Percentiles rank a stretch among this genome's conserved stretches.
These are phyloP conservation scores for Cystobasidium slooffiae DNA, from an alignment of 1,284 basidiomycete genomes.

Conservation along the genomic window DNA sequence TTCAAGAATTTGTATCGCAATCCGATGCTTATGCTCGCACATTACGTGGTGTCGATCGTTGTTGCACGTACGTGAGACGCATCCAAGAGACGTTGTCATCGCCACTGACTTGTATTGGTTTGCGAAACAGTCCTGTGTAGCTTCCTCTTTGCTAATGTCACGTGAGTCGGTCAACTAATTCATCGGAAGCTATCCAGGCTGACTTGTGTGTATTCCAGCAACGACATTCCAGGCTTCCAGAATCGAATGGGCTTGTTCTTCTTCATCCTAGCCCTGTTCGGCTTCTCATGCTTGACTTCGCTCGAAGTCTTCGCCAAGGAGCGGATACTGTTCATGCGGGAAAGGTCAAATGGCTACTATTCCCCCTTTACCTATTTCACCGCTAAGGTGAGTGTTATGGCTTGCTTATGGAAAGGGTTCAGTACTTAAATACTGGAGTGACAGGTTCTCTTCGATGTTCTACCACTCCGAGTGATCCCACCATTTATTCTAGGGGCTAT, in stretches of 20 bases:
- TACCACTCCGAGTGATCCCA: conserved; percentile 90
- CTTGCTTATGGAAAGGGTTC: neutral
- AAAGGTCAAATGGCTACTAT: conserved; percentile 96
- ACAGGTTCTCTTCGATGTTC: conserved; percentile 84
- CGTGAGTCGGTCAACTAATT: conserved; percentile 59
- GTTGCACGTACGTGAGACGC: conserved; percentile 70
- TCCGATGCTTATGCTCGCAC: conserved; percentile 84
- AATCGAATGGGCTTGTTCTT: conserved; percentile 87
- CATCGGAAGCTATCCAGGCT: neutral
- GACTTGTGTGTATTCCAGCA: conserved; percentile 60
- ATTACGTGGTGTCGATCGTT: conserved; percentile 82
- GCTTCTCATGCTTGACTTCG: conserved; percentile 92
- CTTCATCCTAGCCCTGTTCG: conserved; percentile 91
- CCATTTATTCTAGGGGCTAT: conserved; percentile 93
- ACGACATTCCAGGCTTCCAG: conserved; percentile 94
- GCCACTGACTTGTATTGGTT: conserved; percentile 20
- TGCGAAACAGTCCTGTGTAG: conserved; percentile 71
- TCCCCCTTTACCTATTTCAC: conserved; percentile 93
- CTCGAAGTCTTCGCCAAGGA: conserved; percentile 91
- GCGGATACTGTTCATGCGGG: conserved; percentile 91
- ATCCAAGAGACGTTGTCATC: neutral
- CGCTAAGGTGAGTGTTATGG: conserved; percentile 68
- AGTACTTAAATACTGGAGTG: conserved; percentile 56
- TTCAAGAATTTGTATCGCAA: conserved; percentile 94
- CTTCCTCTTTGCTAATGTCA: conserved; percentile 76